Evolutionary conservation across 192 early-diverging fungal species (phyloP).

Genomic region (Pecoramyces ruminantium): DNA sequence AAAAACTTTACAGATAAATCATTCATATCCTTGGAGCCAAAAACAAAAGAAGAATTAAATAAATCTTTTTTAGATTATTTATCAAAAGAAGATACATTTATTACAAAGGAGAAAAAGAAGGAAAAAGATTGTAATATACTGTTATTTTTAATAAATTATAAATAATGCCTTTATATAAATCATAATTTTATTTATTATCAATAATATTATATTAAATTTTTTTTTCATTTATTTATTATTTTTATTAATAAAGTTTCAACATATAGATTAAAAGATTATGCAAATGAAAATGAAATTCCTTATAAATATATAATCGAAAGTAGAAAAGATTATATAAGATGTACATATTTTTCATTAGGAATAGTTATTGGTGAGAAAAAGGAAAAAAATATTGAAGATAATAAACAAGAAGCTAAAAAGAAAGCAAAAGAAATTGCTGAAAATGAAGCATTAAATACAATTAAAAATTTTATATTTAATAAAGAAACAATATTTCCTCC

Average conservation of each 20-base stretch:
- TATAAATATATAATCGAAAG: neutral
- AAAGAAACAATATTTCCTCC: neutral
- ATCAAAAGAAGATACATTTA: too few relatives aligned
- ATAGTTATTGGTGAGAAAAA: neutral
- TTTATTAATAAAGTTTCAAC: neutral
- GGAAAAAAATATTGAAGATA: neutral
- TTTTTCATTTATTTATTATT: too few relatives aligned
- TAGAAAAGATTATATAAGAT: neutral
- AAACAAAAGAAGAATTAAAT: too few relatives aligned
- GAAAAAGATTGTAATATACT: too few relatives aligned
- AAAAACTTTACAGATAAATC: too few relatives aligned
- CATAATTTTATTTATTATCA: too few relatives aligned
- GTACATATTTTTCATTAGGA: neutral
- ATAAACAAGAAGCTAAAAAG: neutral
- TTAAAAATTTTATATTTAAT: neutral
- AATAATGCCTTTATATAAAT: too few relatives aligned
- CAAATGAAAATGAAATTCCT: neutral
- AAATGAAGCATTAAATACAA: neutral
- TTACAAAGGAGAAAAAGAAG: too few relatives aligned
- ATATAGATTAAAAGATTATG: neutral
- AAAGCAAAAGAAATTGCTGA: neutral
- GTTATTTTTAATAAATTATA: too few relatives aligned
- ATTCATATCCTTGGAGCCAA: too few relatives aligned
- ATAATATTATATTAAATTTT: neutral
- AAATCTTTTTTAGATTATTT: too few relatives aligned